Conservation (phyloP, 2,329 filamentous ascomycete species). For the Amylocarpus encephaloides region DNA sequence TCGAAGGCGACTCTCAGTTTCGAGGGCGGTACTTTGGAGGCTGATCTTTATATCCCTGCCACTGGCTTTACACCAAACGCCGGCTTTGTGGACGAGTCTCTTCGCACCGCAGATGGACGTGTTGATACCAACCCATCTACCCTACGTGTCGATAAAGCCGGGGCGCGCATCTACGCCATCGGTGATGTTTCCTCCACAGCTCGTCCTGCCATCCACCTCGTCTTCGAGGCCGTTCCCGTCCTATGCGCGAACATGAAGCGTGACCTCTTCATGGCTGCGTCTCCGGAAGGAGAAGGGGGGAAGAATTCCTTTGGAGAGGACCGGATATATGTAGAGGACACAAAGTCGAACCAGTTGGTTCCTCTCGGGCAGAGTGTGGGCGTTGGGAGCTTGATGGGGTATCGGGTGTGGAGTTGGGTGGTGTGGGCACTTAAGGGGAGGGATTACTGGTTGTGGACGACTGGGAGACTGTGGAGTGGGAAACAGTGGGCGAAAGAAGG, state of each 20-base stretch:
- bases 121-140: conserved; percentile 35
- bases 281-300: conserved; percentile 7
- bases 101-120: conserved; percentile 34
- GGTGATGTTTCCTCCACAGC: conserved; percentile 39
- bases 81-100: conserved; percentile 30
- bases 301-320: conserved; percentile 25
- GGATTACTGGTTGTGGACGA: conserved; percentile 47
- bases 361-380: conserved; percentile 41
- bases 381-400: conserved; percentile 40
- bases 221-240: conserved; percentile 37
- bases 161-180: conserved; percentile 39
- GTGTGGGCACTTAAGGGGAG: conserved; percentile 46
- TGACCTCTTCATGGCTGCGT: conserved; percentile 39
- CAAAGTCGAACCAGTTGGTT: conserved; percentile 40
- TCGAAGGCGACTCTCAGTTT: conserved; percentile 34
- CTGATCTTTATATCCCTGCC: conserved; percentile 44
- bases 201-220: conserved; percentile 37
- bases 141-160: conserved; percentile 34
- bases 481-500: conserved; percentile 45
- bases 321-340: conserved; percentile 37
- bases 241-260: conserved; percentile 43
- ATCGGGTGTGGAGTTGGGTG: conserved; percentile 37
- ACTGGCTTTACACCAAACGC: conserved; percentile 39
- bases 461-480: conserved; percentile 42
- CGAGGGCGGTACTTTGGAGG: conserved; percentile 34